These are phyloP conservation scores for Leccinum barrowsii DNA, from an alignment of 768 basidiomycete species.

Conservation along the genomic window DNA sequence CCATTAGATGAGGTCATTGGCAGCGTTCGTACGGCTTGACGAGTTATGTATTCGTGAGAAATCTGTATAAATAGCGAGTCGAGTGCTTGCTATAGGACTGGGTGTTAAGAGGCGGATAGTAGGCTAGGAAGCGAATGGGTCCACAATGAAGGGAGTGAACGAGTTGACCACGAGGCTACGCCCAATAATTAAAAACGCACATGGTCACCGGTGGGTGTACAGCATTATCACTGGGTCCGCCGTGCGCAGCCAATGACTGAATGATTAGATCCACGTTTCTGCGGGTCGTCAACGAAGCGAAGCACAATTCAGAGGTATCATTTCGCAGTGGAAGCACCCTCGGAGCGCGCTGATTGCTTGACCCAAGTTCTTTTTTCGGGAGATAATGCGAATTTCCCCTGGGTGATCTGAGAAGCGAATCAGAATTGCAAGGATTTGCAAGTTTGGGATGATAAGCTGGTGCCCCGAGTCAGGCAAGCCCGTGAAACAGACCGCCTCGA, in stretches of 20 bases:
- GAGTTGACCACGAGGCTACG: conserved; percentile 1
- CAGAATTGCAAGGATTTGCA: neutral
- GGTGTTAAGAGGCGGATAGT: conserved; percentile 4
- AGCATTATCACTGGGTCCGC: conserved; percentile 14
- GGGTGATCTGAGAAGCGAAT: conserved; percentile 1
- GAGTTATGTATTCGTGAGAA: conserved; percentile 11
- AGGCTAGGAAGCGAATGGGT: conserved; percentile 1
- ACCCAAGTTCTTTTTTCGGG: neutral
- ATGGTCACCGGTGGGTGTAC: conserved; percentile 9
- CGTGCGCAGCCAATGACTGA: conserved; percentile 4
- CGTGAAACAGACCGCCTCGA: neutral
- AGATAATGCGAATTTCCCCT: neutral
- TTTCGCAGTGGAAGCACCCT: neutral
- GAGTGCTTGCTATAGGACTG: neutral
- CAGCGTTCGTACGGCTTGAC: neutral
- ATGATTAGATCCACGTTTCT: conserved; percentile 19
- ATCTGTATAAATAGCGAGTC: neutral
- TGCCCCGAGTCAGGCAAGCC: neutral
- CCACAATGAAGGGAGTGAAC: conserved; percentile 5
- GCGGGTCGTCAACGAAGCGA: neutral
- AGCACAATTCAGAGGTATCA: neutral
- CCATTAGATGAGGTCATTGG: conserved; percentile 20
- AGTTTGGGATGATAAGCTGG: neutral
- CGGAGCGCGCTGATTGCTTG: conserved; percentile 1
- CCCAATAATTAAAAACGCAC: neutral